A percentile compares a stretch with the other conserved stretches of the same genome.
Conservation (phyloP, 2,329 filamentous ascomycete genomes). For the Monosporascus sp. region DNA sequence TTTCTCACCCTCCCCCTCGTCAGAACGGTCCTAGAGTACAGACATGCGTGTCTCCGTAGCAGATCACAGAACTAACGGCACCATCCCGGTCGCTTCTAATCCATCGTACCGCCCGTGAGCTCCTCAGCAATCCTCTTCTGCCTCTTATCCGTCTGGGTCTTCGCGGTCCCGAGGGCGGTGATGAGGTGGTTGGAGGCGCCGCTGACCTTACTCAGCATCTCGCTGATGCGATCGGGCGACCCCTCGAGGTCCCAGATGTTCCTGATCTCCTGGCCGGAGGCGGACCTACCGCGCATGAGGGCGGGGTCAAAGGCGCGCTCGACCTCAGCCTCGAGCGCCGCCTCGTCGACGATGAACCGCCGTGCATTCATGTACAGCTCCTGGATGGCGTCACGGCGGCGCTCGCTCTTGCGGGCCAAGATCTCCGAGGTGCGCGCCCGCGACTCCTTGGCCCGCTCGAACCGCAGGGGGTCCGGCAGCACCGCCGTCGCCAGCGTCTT, state of each 20-base stretch:
- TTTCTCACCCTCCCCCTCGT: no score
- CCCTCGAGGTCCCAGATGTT: slow-evolving; percentile 50
- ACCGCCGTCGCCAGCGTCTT: slow-evolving; percentile 46
- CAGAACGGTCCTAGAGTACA: no score
- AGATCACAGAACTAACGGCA: no score
- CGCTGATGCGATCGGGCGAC: slow-evolving; percentile 37
- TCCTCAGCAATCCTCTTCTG: slow-evolving; percentile 54
- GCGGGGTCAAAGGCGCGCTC: slow-evolving; percentile 69
- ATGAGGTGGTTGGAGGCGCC: slow-evolving; percentile 19
- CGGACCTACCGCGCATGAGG: slow-evolving; percentile 38
- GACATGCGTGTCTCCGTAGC: no score
- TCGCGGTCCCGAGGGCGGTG: slow-evolving; percentile 32
- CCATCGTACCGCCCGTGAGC: slow-evolving; percentile 54
- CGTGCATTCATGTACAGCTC: slow-evolving; percentile 85
- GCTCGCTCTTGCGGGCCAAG: slow-evolving; percentile 47
- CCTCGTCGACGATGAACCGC: slow-evolving; percentile 78
- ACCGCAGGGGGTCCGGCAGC: slow-evolving; percentile 57
- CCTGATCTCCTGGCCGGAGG: slow-evolving; percentile 22
- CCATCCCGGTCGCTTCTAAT: slow-evolving; percentile 16
- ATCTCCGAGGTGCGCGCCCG: slow-evolving; percentile 35
- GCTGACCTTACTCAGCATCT: slow-evolving; percentile 36
- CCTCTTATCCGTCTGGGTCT: slow-evolving; percentile 41
- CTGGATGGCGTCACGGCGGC: slow-evolving; percentile 67
- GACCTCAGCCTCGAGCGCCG: slow-evolving; percentile 67
- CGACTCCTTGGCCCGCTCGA: slow-evolving; percentile 44